Evolutionary conservation across 139 green algal species (phyloP), one percentile per base, ranked within the genome.

Genomic region (Dunaliella sp.): DNA sequence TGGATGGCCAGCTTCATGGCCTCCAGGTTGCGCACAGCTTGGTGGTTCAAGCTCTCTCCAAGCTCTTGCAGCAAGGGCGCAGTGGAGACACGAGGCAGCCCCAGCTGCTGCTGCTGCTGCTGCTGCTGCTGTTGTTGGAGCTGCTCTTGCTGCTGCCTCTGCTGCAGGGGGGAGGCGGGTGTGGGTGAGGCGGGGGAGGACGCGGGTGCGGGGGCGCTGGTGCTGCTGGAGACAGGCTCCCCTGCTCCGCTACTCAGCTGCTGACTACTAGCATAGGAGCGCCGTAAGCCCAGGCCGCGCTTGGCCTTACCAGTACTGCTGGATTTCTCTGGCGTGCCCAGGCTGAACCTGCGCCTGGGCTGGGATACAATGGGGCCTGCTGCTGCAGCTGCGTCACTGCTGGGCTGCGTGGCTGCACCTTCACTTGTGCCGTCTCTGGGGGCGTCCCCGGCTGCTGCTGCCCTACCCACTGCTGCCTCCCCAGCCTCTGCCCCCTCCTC

Each of bases 1-100:
- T 92, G 89, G 16, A 93, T 85, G 0, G 90, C 92, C 2, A 85
- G 65, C 21, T 88, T 59, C 3, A 93, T 88, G 7, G 87, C 88
- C 81, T 93, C 88, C 30, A 93, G 80, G 83, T 93, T 90, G 72
- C 81, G 77, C 21, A 85, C 77, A 0, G 83, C 82, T 0, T 59
- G 38, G 31, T 88, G 84, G 76, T 87, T 88, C 0, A 82, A 86
- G 34, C 76, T 84, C 16, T 88, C 84, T 1, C 77, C 65, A 0
- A 88, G 58, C 38, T 90, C 84, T 38, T 87, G 87, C 3, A 90
- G 82, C 21, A 82, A 74, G 2, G 87, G 84, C 0, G 87, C 87
- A 22, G 87, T 90, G 2, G 81, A 36, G 48, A 85, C 84, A 1
- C 84, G 80, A 12, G 81, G 80, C 37, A 90, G 77, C 1, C 57